Base-by-base conservation (phyloP, 2,329 filamentous ascomycete genomes). In the Magnaporthiopsis incrustans region DNA sequence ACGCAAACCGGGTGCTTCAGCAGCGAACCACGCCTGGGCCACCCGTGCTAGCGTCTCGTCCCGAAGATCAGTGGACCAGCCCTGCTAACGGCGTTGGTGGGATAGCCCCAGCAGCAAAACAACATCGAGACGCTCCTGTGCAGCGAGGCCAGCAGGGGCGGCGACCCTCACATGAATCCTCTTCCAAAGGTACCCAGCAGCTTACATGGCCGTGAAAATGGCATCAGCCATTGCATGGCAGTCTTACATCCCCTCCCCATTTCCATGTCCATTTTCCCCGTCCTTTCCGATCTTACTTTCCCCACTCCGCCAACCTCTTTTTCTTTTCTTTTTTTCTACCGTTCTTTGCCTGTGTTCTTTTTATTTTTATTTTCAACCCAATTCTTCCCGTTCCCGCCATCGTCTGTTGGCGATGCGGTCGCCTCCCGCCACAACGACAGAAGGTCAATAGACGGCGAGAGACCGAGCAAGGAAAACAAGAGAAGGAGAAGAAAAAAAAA, bases 111-210 rank as follows among this genome's bases (percentile, higher is more conserved):
- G 58, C 58, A 53, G 44, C 44, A 60, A n/a, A 60, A 60, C 32
- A 27, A 60, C 32, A 60, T 60, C 32, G 58, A 60, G 30, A 60
- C 58, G 14, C 26, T 60, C 30, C 58, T 60, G 58, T 60, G 58
- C 58, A 60, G 10, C 58, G 58, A 60, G 58, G 26, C 58, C 58
- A 60, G 58, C 58, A 60, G 26, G 25, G 57, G 57, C 58, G 15
- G 58, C 27, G 58, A 60, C 58, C 58, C 58, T 60, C 58, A 60
- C 27, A 60, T 60, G 58, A 60, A 60, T 60, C 30, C 58, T 60
- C 58, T 60, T 60, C 27, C 58, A 60, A 60, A 60, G 58, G 58
- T 60, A 60, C 14, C 44, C 44, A 53, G 22, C 44, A 53, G 44
- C 44, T 53, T 53, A 53, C 44, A 53, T 53, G 44, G 44, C 44